These are phyloP conservation scores for Curvularia spicifera DNA, from an alignment of 2,329 filamentous ascomycete genomes.

Conservation along the genomic window DNA sequence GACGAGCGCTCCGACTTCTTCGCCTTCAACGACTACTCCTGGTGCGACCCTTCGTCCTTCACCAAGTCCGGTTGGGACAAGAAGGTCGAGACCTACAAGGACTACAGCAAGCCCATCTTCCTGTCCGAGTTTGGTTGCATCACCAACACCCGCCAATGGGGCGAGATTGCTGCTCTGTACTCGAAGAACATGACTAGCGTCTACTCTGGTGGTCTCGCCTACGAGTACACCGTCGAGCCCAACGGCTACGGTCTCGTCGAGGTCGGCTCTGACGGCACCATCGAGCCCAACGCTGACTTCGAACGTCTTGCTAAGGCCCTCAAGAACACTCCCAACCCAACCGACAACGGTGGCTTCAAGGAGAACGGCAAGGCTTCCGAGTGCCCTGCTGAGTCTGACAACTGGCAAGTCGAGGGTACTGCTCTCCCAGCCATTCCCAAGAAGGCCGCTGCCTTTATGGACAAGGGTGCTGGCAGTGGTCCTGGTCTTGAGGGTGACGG, in stretches of 20 bases:
- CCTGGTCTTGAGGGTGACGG: conserved; percentile 61
- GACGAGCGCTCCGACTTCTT: conserved; percentile 88
- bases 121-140: conserved; percentile 93
- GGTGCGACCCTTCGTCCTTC: conserved; percentile 67
- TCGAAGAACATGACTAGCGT: conserved; percentile 79
- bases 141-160: conserved; percentile 79
- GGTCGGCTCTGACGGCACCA: conserved; percentile 59
- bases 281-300: conserved; percentile 70
- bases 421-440: conserved; percentile 64
- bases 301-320: conserved; percentile 60
- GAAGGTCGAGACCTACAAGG: conserved; percentile 46
- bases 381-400: conserved; percentile 61
- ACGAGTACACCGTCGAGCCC: conserved; percentile 78
- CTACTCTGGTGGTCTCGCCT: conserved; percentile 94
- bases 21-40: conserved; percentile 88
- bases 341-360: conserved; percentile 65
- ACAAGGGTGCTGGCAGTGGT: conserved; percentile 62
- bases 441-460: conserved; percentile 63
- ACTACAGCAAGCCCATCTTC: conserved; percentile 66
- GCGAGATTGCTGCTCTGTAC: conserved; percentile 82
- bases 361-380: conserved; percentile 58
- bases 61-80: conserved; percentile 74
- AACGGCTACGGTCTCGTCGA: conserved; percentile 80
- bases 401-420: conserved; percentile 62
- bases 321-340: conserved; percentile 57